Conservation (phyloP, 2,329 filamentous ascomycete genomes). For the Trichocomaceae sp. region DNA sequence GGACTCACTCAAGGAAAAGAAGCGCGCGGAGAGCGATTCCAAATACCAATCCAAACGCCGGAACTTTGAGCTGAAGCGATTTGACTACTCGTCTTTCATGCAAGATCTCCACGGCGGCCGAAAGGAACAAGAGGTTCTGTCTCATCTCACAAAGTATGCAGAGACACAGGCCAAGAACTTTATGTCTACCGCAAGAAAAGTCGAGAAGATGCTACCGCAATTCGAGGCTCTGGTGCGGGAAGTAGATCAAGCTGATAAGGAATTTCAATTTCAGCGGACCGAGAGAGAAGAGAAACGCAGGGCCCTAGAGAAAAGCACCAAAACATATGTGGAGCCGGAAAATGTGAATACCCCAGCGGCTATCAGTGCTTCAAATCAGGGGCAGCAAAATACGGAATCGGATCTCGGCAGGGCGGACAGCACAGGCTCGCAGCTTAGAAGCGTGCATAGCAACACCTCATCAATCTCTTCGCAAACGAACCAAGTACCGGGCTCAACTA, state of each 20-base stretch:
- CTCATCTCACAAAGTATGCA: constrained; percentile 88
- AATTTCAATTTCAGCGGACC: constrained; percentile 90
- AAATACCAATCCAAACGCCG: constrained; percentile 93
- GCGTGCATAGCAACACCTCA: constrained; percentile 44
- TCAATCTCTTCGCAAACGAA: constrained; percentile 37
- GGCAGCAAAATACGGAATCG: constrained; percentile 55
- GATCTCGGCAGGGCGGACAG: constrained; percentile 69
- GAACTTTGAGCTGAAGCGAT: constrained; percentile 94
- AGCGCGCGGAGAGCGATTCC: constrained; percentile 85
- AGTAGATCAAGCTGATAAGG: constrained; percentile 90
- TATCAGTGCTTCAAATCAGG: constrained; percentile 41
- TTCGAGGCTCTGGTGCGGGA: constrained; percentile 81
- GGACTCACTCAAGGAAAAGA: constrained; percentile 95
- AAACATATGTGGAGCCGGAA: constrained; percentile 64
- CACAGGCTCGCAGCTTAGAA: constrained; percentile 61
- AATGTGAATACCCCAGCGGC: constrained; percentile 40
- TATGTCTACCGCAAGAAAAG: constrained; percentile 73
- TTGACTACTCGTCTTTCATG: constrained; percentile 99
- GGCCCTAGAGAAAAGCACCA: constrained; percentile 79
- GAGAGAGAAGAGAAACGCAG: constrained; percentile 93
- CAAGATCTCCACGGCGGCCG: constrained; percentile 98
- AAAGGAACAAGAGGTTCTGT: constrained; percentile 94
- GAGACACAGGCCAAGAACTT: constrained; percentile 83
- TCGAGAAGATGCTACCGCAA: constrained; percentile 80
- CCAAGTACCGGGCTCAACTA: constrained; percentile 20